A percentile compares a stretch with the other conserved stretches of the same genome.
Evolutionary conservation across 805 yeast species (phyloP).

Genomic region (Candida suzukii): DNA sequence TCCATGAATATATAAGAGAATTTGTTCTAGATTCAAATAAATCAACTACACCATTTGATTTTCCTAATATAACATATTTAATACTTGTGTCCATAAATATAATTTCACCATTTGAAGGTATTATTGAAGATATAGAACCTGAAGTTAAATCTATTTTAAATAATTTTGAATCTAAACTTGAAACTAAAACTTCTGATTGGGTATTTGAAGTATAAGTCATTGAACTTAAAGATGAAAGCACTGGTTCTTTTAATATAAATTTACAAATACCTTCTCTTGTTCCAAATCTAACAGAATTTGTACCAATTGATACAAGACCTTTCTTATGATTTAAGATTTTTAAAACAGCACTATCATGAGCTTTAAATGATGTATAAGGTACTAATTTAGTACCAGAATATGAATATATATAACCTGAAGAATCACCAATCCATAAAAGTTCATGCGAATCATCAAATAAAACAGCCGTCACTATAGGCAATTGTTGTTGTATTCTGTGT

Average conservation of each 20-base stretch:
- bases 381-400: constrained; percentile 39
- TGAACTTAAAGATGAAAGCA: constrained; percentile 27
- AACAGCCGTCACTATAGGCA: constrained; percentile 20
- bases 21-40: constrained; percentile 51
- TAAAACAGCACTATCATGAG: constrained; percentile 41
- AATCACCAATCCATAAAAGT: constrained; percentile 80
- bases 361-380: constrained; percentile 52
- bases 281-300: constrained; percentile 43
- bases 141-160: constrained; percentile 36
- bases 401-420: constrained; percentile 42
- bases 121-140: constrained; percentile 26
- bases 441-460: constrained; percentile 69
- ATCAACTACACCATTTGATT: constrained; percentile 53
- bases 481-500: not conserved
- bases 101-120: constrained; percentile 37
- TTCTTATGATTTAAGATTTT: constrained; percentile 48
- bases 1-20: constrained; percentile 42
- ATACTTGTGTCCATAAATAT: constrained; percentile 42
- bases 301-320: constrained; percentile 53
- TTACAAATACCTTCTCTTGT: constrained; percentile 49
- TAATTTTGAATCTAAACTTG: constrained; percentile 30
- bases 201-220: constrained; percentile 36
- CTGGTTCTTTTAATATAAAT: constrained; percentile 20
- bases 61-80: constrained; percentile 53
- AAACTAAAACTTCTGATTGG: constrained; percentile 38